Evolutionary conservation across 495 filamentous ascomycete species (phyloP).

Genomic region (Penicillium arizonense): DNA sequence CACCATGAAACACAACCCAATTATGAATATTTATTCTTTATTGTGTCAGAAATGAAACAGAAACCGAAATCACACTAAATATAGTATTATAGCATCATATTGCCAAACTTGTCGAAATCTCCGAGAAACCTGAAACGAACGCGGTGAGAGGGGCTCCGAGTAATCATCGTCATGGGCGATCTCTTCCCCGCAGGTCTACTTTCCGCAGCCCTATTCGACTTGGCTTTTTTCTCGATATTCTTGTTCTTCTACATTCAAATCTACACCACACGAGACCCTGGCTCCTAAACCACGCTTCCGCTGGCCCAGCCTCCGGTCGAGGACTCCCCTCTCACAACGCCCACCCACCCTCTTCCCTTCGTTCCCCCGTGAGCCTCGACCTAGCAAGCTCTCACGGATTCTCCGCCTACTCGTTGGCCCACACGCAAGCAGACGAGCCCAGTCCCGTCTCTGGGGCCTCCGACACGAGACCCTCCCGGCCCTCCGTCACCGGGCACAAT

Average conservation of each 20-base stretch:
- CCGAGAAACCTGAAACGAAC: not conserved
- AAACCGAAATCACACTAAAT: no score
- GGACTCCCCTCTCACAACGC: conserved; percentile 17
- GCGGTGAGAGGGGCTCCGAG: not conserved
- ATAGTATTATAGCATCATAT: no score
- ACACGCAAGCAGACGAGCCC: conserved; percentile 54
- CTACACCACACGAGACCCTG: conserved; percentile 25
- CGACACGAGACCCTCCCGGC: conserved; percentile 71
- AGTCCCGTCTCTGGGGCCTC: conserved; percentile 61
- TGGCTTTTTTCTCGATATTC: not conserved
- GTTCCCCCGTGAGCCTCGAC: conserved; percentile 16
- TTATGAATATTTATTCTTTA: no score
- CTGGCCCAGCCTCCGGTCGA: conserved; percentile 24
- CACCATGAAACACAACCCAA: not conserved
- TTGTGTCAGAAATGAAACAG: no score
- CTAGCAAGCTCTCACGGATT: conserved; percentile 25
- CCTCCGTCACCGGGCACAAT: conserved; percentile 66
- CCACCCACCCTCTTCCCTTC: conserved; percentile 16
- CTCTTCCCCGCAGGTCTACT: conserved; percentile 9
- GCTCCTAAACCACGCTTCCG: conserved; percentile 40
- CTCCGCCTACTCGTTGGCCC: conserved; percentile 55
- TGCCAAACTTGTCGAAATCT: no score
- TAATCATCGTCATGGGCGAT: conserved; percentile 11
- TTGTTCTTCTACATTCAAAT: not conserved
- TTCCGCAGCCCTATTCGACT: conserved; percentile 1